Percentiles rank a stretch among this genome's conserved stretches.
These are phyloP conservation scores for Jaapia argillacea DNA, from an alignment of 768 basidiomycete genomes.

Conservation along the genomic window DNA sequence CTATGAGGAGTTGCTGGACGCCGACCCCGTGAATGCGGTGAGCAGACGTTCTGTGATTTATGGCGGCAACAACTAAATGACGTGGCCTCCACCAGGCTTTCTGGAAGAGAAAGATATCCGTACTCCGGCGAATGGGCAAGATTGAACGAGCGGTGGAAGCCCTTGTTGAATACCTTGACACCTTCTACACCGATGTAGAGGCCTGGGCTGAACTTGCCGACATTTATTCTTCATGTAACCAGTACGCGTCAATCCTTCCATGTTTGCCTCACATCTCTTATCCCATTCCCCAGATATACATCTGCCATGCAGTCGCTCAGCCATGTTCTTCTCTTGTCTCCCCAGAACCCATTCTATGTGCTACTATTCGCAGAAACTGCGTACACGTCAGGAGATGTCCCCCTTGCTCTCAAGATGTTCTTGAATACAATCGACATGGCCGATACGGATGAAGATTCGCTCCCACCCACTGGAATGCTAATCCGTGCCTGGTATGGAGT, in stretches of 20 bases:
- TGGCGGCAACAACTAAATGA: not conserved
- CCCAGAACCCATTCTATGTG: slow-evolving; percentile 79
- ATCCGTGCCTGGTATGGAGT: slow-evolving; percentile 79
- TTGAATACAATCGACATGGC: slow-evolving; percentile 74
- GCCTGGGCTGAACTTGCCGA: slow-evolving; percentile 84
- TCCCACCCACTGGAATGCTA: slow-evolving; percentile 40
- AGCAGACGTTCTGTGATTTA: slow-evolving; percentile 16
- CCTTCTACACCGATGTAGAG: slow-evolving; percentile 81
- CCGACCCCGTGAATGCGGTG: slow-evolving; percentile 64
- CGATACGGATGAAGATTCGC: slow-evolving; percentile 41
- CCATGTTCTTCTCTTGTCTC: slow-evolving; percentile 72
- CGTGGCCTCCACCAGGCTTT: slow-evolving; percentile 30
- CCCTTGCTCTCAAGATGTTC: slow-evolving; percentile 72
- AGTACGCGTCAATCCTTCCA: slow-evolving; percentile 47
- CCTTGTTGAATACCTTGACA: slow-evolving; percentile 67
- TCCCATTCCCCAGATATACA: slow-evolving; percentile 29
- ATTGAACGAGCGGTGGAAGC: slow-evolving; percentile 61
- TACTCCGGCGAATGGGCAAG: slow-evolving; percentile 53
- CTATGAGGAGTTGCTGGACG: slow-evolving; percentile 51
- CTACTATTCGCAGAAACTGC: slow-evolving; percentile 86
- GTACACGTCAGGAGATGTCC: slow-evolving; percentile 66
- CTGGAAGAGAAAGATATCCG: slow-evolving; percentile 78
- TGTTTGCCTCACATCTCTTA: too few relatives aligned
- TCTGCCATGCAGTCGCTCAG: slow-evolving; percentile 66
- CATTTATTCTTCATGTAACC: slow-evolving; percentile 63